Base-by-base conservation (phyloP, 1,284 basidiomycete species). In the Singerocomus inundabilis region DNA sequence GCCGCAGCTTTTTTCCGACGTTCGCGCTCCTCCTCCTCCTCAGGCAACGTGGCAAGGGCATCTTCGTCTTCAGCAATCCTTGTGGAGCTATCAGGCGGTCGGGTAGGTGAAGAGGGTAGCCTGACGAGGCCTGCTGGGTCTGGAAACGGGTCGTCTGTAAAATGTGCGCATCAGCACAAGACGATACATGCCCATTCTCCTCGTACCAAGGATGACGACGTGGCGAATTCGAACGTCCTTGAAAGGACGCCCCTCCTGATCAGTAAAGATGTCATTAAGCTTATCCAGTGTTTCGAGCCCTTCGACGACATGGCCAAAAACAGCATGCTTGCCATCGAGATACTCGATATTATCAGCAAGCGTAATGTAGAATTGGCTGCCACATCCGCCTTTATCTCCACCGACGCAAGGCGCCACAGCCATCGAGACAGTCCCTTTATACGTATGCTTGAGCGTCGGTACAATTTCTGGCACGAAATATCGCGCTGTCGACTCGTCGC, bases 311-410 rank as follows among this genome's bases (percentile, higher is more conserved):
- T 88, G 88, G 10, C 95, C 96, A 67, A 99, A 98, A 2, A 94
- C 92, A 0, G 91, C 90, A 64, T 99, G 96, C 66, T 93, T 95
- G 48, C 92, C 92, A 62, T 99, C 96, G 32, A 99, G 80, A 65
- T 98, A 98, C 57, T 95, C 92, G 62, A 98, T 91, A 53, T 85
- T 84, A 60, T 96, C 91, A 16, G 80, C 85, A 2, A 99, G 78
- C 0, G 96, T 98, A 61, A 99, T 82, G 72, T 98, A 98, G 76
- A 98, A 99, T 66, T 98, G 96, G 61, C 88, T 91, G 4, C 92
- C 96, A 57, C 92, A 94, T 6, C 93, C 92, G 7, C 91, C 85
- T 48, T 79, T 56, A n/a, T 81, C 75, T 2, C 79, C 82, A 33
- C 82, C 84, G 7, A 87, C 67, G 1, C 80, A 74, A 37, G 86